Percentiles rank a stretch among this genome's conserved stretches.
Evolutionary conservation across 768 basidiomycete species (phyloP).

Genomic region (Agrocybe pediades): DNA sequence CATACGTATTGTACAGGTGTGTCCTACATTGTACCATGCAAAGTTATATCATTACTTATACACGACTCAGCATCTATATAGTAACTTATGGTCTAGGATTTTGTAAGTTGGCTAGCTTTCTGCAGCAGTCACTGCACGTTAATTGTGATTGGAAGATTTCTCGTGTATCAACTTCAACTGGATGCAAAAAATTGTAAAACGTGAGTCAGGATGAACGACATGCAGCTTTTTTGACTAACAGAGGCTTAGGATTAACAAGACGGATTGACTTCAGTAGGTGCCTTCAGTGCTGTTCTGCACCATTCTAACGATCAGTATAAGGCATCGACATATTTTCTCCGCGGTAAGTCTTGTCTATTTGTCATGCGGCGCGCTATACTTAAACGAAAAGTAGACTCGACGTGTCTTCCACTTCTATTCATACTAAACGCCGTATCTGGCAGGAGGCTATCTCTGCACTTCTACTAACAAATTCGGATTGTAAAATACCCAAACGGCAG

Average conservation of each 20-base stretch:
- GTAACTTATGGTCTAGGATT: slow-evolving; percentile 69
- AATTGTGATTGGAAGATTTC: slow-evolving; percentile 54
- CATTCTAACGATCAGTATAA: slow-evolving; percentile 21
- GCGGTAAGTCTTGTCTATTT: slow-evolving; percentile 38
- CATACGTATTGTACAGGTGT: slow-evolving; percentile 65
- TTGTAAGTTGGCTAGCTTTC: slow-evolving; percentile 42
- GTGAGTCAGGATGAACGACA: slow-evolving; percentile 36
- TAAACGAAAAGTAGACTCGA: slow-evolving; percentile 46
- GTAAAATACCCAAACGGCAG: slow-evolving; percentile 59
- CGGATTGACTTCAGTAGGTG: slow-evolving; percentile 77
- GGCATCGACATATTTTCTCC: slow-evolving; percentile 85
- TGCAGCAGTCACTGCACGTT: background rate
- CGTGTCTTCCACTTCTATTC: slow-evolving; percentile 54
- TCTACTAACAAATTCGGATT: slow-evolving; percentile 59
- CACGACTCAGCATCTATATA: slow-evolving; percentile 38
- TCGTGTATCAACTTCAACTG: slow-evolving; percentile 53
- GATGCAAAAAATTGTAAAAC: slow-evolving; percentile 60
- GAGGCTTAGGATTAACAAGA: slow-evolving; percentile 48
- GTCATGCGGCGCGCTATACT: background rate
- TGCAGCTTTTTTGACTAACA: background rate
- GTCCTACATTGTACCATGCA: background rate
- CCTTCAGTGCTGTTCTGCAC: background rate
- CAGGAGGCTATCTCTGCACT: slow-evolving; percentile 75
- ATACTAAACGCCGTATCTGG: slow-evolving; percentile 74
- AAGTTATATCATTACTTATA: slow-evolving; percentile 4